Evolutionary conservation across 305 asterid genomes (phyloP).

Genomic region (Salvia sclarea): DNA sequence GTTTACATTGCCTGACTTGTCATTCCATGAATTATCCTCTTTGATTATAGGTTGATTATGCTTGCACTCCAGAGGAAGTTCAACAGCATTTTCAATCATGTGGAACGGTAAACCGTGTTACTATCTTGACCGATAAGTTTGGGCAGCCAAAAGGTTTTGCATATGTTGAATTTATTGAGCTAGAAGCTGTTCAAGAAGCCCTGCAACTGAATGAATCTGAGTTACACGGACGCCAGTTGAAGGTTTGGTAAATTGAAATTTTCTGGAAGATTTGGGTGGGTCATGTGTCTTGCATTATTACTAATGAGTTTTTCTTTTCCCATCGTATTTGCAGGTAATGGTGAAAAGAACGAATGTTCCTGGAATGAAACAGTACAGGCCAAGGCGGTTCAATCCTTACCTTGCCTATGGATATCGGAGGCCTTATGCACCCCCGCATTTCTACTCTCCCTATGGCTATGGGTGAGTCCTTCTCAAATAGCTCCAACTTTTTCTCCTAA

Average conservation of each 20-base stretch:
- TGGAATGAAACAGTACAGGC: conserved; percentile 86
- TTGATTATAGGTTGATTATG: conserved; percentile 70
- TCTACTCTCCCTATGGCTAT: conserved; percentile 80
- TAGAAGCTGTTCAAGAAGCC: conserved; percentile 85
- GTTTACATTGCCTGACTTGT: conserved; percentile 12
- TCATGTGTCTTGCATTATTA: not conserved
- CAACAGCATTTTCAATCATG: conserved; percentile 92
- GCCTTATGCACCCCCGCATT: conserved; percentile 65
- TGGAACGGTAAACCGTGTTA: conserved; percentile 91
- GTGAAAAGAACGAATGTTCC: conserved; percentile 91
- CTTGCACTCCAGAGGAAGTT: conserved; percentile 94
- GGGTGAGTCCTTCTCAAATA: conserved; percentile 52
- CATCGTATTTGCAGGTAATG: conserved; percentile 60
- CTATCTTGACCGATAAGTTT: conserved; percentile 86
- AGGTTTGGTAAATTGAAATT: conserved; percentile 46
- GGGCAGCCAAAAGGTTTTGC: conserved; percentile 98
- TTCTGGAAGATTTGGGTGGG: not conserved
- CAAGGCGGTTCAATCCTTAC: conserved; percentile 74
- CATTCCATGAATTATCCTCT: conserved; percentile 21
- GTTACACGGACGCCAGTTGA: conserved; percentile 88
- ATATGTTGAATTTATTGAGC: conserved; percentile 84
- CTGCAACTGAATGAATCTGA: conserved; percentile 84
- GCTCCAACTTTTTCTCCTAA: no score
- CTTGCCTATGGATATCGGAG: conserved; percentile 62
- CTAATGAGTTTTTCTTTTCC: not conserved